phyloP scores from a whole-genome alignment of 208 protist genomes.

The Trypanosoma rangeli region DNA sequence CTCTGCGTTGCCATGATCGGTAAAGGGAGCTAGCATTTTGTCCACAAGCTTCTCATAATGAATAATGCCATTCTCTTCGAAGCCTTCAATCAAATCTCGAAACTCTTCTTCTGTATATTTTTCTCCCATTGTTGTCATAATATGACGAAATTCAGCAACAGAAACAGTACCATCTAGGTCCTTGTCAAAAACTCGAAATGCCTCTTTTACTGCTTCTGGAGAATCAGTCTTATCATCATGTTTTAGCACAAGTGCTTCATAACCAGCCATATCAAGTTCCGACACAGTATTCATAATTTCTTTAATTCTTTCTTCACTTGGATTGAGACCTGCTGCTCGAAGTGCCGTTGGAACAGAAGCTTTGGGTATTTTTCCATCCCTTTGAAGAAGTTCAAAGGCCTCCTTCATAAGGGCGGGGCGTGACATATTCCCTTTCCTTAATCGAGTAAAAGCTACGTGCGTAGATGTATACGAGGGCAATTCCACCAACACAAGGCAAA shows the following conservation, averaged over 20 bases:
- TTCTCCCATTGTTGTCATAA: conserved; percentile 97
- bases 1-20: conserved; percentile 72
- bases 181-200: conserved; percentile 97
- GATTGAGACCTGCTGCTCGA: conserved; percentile 86
- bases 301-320: conserved; percentile 91
- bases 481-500: too few relatives aligned
- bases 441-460: neutral
- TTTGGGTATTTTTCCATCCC: conserved; percentile 87
- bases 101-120: conserved; percentile 96
- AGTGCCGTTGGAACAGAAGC: conserved; percentile 84
- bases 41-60: conserved; percentile 90
- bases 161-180: conserved; percentile 95
- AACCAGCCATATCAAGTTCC: conserved; percentile 82
- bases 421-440: conserved; percentile 42
- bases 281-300: conserved; percentile 79
- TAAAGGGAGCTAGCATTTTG: conserved; percentile 91
- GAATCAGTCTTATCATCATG: conserved; percentile 91
- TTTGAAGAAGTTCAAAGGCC: conserved; percentile 89
- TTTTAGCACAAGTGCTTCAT: conserved; percentile 83
- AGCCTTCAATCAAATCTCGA: conserved; percentile 90
- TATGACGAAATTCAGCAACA: conserved; percentile 94
- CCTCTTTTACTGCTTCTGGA: conserved; percentile 94
- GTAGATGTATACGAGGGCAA: too few relatives aligned
- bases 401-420: conserved; percentile 80
- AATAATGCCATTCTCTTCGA: conserved; percentile 89